Evolutionary conservation across 148 eudicot genomes (phyloP).

Genomic region (Pharnaceum exiguum): DNA sequence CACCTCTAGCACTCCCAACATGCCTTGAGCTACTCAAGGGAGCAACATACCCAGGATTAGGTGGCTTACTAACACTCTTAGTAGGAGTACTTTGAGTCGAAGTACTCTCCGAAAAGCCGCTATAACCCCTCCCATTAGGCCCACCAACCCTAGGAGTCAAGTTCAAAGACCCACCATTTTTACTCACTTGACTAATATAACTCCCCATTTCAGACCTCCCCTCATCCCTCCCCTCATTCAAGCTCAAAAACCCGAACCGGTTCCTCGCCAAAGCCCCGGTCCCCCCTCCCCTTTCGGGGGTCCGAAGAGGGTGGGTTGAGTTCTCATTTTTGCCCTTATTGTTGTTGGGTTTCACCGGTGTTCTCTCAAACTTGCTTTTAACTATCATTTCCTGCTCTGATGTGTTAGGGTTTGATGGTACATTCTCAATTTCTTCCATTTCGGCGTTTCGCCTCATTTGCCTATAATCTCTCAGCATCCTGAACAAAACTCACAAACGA

Average conservation of each 20-base stretch:
- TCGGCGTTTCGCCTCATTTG: slow-evolving; percentile 43
- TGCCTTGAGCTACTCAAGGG: slow-evolving; percentile 46
- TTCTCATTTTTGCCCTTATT: slow-evolving; percentile 30
- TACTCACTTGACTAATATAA: slow-evolving; percentile 18
- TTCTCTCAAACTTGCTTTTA: slow-evolving; percentile 39
- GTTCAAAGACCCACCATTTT: slow-evolving; percentile 25
- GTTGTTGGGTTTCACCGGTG: slow-evolving; percentile 73
- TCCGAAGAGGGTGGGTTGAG: slow-evolving; percentile 32
- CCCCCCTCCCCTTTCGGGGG: slow-evolving; percentile 72
- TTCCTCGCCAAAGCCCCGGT: slow-evolving; percentile 23
- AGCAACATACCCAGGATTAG: slow-evolving; percentile 46
- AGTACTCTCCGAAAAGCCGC: slow-evolving; percentile 40
- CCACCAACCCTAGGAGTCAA: slow-evolving; percentile 55
- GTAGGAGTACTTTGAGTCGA: slow-evolving; percentile 71
- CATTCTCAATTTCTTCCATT: slow-evolving; percentile 67
- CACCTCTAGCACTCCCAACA: slow-evolving; percentile 44
- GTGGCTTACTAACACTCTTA: slow-evolving; percentile 84
- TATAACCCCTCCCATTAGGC: slow-evolving; percentile 28
- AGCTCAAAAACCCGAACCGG: slow-evolving; percentile 50
- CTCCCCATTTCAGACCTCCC: slow-evolving; percentile 20
- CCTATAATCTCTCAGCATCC: slow-evolving; percentile 67
- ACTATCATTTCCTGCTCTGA: slow-evolving; percentile 34
- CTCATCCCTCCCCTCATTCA: slow-evolving; percentile 33
- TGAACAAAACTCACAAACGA: slow-evolving; percentile 1
- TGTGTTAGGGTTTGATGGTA: slow-evolving; percentile 46